Base-by-base conservation (phyloP, 768 basidiomycete genomes). In the Xerocomus spinulosus region DNA sequence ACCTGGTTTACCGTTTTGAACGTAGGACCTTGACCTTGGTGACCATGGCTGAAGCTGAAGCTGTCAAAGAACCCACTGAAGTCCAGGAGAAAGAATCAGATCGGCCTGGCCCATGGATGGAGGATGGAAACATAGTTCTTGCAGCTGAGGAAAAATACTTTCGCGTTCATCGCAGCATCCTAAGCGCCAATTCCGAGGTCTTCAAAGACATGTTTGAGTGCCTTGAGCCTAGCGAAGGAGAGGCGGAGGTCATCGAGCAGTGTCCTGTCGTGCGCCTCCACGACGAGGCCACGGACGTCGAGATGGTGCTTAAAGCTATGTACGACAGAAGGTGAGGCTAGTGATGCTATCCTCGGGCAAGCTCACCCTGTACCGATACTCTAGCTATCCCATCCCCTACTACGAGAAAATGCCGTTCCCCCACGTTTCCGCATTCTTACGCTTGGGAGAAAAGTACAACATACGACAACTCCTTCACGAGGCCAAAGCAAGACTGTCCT, bases 61-160 rank as follows among this genome's bases (percentile, higher is more conserved):
- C n/a, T n/a, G n/a, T n/a, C n/a, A n/a, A n/a, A 39, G 24, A 25
- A 26, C 3, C 23, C 25, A 17, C 39, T n/a, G 39, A 15, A 40
- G 39, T 26, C n/a, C 38, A 39, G 15, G 9, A 37, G 23, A 12
- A 23, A n/a, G 38, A 26, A 26, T 25, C 38, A n/a, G 42, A 35
- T 44, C 25, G 14, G n/a, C 33, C 35, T 13, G 34, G 28, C 8
- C 43, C 43, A 6, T 44, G 43, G 43, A 18, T n/a, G 21, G 55
- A 61, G 7, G 68, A 68, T n/a, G 68, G 68, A 0, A 67, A 58
- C 40, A 53, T 69, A 30, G 40, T 69, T 36, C 57, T 69, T 9
- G 48, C 52, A 13, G 58, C 50, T 9, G 52, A 61, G 23, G 48
- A 38, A 5, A 66, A 57, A 46, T 49, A 49, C 12, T 70, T 70